A percentile compares a stretch with the other conserved stretches of the same genome.
phyloP scores from a whole-genome alignment of 2,329 filamentous ascomycete species.

The Diaporthe citri region DNA sequence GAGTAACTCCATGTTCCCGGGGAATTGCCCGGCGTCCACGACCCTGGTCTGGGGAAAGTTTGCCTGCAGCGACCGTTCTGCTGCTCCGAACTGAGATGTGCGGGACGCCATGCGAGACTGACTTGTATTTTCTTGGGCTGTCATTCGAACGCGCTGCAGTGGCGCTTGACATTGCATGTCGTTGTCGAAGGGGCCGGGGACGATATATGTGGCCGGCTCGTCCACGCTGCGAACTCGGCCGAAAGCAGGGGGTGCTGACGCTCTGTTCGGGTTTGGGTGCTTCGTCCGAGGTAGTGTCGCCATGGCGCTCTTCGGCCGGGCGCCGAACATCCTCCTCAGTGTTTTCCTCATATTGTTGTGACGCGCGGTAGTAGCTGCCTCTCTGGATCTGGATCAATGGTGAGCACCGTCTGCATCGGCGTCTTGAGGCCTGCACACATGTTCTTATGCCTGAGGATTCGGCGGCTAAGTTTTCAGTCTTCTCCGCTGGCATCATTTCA shows the following conservation, averaged over 20 bases:
- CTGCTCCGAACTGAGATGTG: background rate
- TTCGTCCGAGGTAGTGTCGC: background rate
- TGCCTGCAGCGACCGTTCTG: background rate
- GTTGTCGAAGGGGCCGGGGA: background rate
- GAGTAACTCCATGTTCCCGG: background rate
- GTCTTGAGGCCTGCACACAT: constrained; percentile 4
- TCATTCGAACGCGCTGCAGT: too few relatives aligned
- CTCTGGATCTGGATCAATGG: background rate
- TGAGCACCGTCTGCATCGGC: background rate
- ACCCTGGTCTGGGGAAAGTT: constrained; percentile 4
- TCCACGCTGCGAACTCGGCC: background rate
- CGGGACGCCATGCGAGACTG: background rate
- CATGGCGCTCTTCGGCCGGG: background rate
- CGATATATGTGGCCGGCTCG: background rate
- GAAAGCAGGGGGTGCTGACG: background rate
- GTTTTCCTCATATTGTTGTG: constrained; percentile 8
- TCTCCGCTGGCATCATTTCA: constrained; percentile 1
- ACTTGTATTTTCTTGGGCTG: background rate
- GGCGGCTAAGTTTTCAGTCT: background rate
- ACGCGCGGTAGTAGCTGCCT: background rate
- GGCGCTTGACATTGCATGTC: background rate
- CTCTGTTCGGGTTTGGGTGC: constrained; percentile 1
- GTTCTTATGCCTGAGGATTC: background rate
- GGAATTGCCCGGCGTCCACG: constrained; percentile 9
- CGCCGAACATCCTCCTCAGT: background rate